Evolutionary conservation across 495 filamentous ascomycete species (phyloP), one percentile per base, ranked within the genome.

Genomic region (Gamarada debralockiae): DNA sequence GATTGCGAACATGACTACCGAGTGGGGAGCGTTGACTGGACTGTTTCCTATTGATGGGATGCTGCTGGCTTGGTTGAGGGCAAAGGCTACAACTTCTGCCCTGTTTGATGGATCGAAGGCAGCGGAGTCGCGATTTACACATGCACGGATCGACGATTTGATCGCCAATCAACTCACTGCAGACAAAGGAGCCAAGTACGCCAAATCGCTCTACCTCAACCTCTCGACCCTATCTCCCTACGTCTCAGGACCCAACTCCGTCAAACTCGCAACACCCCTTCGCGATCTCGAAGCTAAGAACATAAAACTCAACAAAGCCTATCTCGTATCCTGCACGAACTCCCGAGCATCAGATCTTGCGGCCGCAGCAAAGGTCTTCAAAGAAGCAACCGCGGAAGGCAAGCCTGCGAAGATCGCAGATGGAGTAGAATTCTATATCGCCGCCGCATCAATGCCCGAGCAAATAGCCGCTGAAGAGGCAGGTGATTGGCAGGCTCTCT

Each of bases 1-100:
- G 0, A 95, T 97, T 63, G 81, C 85, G 38, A 97, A 97, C 69
- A 97, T 97, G 93, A 88, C 91, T 0, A 95, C 87, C 0, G 93
- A 98, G 66, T 97, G 92, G 92, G 90, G 89, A 36, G 92, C 90
- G 0, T 13, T 29, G 20, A 79, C 78, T 23, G 87, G 85, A 15
- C 69, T 92, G 14, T 97, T 96, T 71, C 92, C 92, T 3, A 87
- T 95, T 51, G 92, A 98, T 61, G 52, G 59, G 0, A 74, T 82
- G 0, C 74, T 97, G 21, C 71, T 83, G 58, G 67, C 69, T n/a
- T 97, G 93, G 92, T 65, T 92, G 7, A 75, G 82, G 20, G 73
- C 71, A 59, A 95, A 90, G 71, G 90, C 91, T 15, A 87, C 87
- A 0, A 75, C 74, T 2, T 72, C 84, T 0, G 83, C 83, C 13